Conservation (phyloP, 2,329 filamentous ascomycete genomes). For the Cladosporium austrohemisphaericum region DNA sequence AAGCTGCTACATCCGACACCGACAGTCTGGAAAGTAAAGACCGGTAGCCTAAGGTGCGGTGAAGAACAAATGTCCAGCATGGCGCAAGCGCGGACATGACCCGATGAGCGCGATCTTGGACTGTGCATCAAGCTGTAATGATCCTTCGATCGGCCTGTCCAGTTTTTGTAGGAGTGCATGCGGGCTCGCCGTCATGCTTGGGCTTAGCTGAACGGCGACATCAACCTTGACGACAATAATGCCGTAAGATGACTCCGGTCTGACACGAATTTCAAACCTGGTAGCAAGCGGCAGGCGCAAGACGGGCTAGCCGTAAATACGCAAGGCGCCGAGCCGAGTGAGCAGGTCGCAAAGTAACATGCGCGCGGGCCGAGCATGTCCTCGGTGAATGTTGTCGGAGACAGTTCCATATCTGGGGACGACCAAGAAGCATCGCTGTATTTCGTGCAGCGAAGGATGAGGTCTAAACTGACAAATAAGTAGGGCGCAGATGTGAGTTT, state of each 20-base stretch:
- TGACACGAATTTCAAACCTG: neutral
- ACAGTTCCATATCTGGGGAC: too few species aligned
- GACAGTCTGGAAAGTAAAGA: too few species aligned
- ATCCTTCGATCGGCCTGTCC: slow-evolving; percentile 11
- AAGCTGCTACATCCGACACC: too few species aligned
- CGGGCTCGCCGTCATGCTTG: neutral
- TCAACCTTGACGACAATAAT: slow-evolving; percentile 1
- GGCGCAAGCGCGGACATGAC: neutral
- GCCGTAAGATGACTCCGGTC: neutral
- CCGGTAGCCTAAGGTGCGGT: too few species aligned
- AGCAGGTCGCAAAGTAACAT: too few species aligned
- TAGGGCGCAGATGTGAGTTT: too few species aligned
- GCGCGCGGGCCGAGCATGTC: neutral
- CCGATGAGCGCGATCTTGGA: neutral
- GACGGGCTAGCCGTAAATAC: neutral
- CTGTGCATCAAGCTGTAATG: slow-evolving; percentile 8
- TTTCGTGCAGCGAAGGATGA: too few species aligned
- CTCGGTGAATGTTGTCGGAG: too few species aligned
- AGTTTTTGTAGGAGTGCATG: neutral
- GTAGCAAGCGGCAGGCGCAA: neutral
- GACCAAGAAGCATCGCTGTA: too few species aligned
- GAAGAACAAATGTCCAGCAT: too few species aligned
- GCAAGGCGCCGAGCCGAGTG: neutral
- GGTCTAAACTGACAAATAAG: too few species aligned
- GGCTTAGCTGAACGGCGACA: neutral